Evolutionary conservation across 2,329 filamentous ascomycete species (phyloP), one percentile per base, ranked within the genome.

Genomic region (Cercospora citrullina): DNA sequence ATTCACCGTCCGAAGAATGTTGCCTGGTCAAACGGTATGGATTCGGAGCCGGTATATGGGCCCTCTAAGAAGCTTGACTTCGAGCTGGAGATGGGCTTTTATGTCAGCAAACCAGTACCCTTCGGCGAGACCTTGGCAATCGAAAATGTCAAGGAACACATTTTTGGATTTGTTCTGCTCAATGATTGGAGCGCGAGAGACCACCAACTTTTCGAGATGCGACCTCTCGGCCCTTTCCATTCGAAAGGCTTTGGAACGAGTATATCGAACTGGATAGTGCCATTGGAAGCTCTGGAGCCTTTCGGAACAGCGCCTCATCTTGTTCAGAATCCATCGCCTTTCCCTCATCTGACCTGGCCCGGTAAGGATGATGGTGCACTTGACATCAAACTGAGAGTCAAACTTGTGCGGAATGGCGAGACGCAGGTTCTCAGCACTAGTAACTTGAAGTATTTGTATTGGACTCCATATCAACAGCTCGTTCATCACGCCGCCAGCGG

Each of bases 171-270:
- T n/a, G 84, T 87, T 0, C 76, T 90, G 42, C 73, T 90, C 12
- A 90, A 90, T 69, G 87, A 90, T 69, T 90, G 87, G 87, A 85
- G 81, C 62, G 80, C 75, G 2, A 64, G 75, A 10, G 87, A 90
- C 73, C 86, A 90, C 23, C 87, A 90, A 74, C 82, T 79, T 0
- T 81, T 87, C 36, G 88, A 90, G 72, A 89, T 89, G 87, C 78
- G 80, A 2, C 87, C 87, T 0, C 77, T 89, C 0, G 87, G 87
- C 0, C 88, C 88, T 0, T 82, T 89, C 63, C 87, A 89, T 61
- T 83, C 84, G 2, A 90, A 90, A 75, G 85, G 83, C 33, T 88
- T 89, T 53, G 84, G 82, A 6, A 90, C 87, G 0, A 83, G 82
- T 0, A 85, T 90, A 23, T 87, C 85, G 0, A 87, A 88, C 0